Percentiles rank a stretch among this genome's conserved stretches.
Conservation (phyloP, 2,329 filamentous ascomycete genomes). For the Colletotrichum lentis region DNA sequence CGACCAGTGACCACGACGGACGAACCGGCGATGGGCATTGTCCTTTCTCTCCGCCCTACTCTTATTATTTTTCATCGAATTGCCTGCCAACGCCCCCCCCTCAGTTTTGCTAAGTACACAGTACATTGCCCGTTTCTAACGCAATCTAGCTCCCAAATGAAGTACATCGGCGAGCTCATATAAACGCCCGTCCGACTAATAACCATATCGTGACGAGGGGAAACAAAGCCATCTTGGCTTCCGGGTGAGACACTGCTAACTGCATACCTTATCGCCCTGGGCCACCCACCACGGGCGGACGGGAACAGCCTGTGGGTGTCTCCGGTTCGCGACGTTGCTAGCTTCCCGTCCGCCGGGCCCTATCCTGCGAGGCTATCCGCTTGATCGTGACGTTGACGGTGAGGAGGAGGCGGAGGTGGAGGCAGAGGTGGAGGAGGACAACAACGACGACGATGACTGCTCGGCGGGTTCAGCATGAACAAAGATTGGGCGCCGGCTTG, state of each 20-base stretch:
- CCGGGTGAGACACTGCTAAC: constrained; percentile 5
- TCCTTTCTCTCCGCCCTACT: constrained; percentile 24
- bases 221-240: not conserved
- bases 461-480: constrained; percentile 7
- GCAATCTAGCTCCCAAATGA: constrained; percentile 15
- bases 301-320: not conserved
- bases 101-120: too few relatives aligned
- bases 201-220: constrained; percentile 19
- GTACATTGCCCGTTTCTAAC: constrained; percentile 9
- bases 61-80: constrained; percentile 21
- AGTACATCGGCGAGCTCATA: constrained; percentile 18
- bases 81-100: not conserved
- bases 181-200: not conserved
- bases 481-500: not conserved
- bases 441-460: not conserved
- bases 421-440: not conserved
- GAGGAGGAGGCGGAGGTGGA: not conserved
- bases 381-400: constrained; percentile 1
- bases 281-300: not conserved
- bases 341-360: not conserved
- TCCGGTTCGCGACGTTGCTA: not conserved
- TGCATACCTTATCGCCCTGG: not conserved
- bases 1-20: not conserved
- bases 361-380: not conserved
- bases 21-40: not conserved